These are phyloP conservation scores for Leptographium wingfieldii DNA, from an alignment of 2,329 filamentous ascomycete species.

Conservation along the genomic window DNA sequence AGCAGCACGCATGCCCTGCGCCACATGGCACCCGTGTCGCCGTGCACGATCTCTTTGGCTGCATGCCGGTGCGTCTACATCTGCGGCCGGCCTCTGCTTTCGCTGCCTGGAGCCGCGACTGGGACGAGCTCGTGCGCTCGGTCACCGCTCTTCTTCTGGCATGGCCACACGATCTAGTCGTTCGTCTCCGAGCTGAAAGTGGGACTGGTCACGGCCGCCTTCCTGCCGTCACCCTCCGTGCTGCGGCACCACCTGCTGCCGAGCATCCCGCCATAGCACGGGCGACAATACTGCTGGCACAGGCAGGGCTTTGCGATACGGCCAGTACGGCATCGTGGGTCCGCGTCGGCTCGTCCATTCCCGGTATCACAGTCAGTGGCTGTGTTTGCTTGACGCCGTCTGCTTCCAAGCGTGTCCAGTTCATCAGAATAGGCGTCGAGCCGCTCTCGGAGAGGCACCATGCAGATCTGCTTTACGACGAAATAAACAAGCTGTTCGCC, in stretches of 20 bases:
- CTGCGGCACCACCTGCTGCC: neutral
- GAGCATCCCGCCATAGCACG: conserved; percentile 13
- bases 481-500: conserved; percentile 65
- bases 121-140: conserved; percentile 47
- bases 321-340: conserved; percentile 51
- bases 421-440: conserved; percentile 64
- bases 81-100: conserved; percentile 44
- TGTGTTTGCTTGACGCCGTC: conserved; percentile 59
- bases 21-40: conserved; percentile 62
- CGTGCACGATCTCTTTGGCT: conserved; percentile 74
- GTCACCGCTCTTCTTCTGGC: conserved; percentile 57
- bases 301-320: conserved; percentile 50
- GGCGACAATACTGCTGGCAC: conserved; percentile 44
- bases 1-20: conserved; percentile 32
- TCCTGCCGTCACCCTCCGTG: conserved; percentile 8
- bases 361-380: conserved; percentile 50
- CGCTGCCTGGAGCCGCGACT: conserved; percentile 37
- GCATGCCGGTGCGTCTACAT: conserved; percentile 82
- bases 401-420: conserved; percentile 63
- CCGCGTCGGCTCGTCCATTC: conserved; percentile 51
- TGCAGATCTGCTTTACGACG: conserved; percentile 58
- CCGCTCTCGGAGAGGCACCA: conserved; percentile 46
- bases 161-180: conserved; percentile 43
- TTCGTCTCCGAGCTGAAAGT: conserved; percentile 44
- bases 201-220: conserved; percentile 26